Base-by-base conservation (phyloP, 2,329 filamentous ascomycete genomes). In the Nannizziopsis arthrosporioides region DNA sequence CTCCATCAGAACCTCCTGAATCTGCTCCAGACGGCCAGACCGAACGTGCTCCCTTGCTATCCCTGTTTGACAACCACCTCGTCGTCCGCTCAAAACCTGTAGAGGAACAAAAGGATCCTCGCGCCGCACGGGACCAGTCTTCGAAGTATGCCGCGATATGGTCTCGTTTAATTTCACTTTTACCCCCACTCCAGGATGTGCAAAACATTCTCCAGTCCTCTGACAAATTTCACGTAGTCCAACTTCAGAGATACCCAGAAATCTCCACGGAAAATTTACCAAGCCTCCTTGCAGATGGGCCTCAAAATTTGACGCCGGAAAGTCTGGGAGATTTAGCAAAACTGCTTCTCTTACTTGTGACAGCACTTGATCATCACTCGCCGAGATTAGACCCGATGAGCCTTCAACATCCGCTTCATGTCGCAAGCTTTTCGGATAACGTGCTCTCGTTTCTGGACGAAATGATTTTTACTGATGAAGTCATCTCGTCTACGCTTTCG, bases 401-500 rank as follows among this genome's bases (percentile, higher is more conserved):
- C 57, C 63, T 57, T 52, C 50, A 58, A 62, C 53, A 62, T 50
- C 60, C 68, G 61, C 53, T 69, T 56, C 50, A 67, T 56, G 65
- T 67, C 18, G 63, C 68, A 12, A 63, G 68, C 19, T 64, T 73
- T 39, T 61, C 73, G 15, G 68, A 73, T 36, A 60, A 61, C 3
- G 75, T 72, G 53, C 61, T 74, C 36, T 63, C 66, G 18, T 61
- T 66, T 14, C 69, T 75, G 12, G 68, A 74, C 42, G 64, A 62
- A 12, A 65, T 73, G 53, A 68, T 78, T 12, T 58, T 72, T 10
- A 63, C 66, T 10, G 70, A 75, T 46, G 73, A 76, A 47, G 69
- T 74, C 42, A 70, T 70, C 48, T 67, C 68, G 11, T 69, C 70
- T 8, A 75, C 68, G 1, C 54, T 77, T 0, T 70, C 77, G 43